Evolutionary conservation across 192 early-diverging fungal species (phyloP), one percentile per base, ranked within the genome.

Genomic region (Rhizophagus sp.): DNA sequence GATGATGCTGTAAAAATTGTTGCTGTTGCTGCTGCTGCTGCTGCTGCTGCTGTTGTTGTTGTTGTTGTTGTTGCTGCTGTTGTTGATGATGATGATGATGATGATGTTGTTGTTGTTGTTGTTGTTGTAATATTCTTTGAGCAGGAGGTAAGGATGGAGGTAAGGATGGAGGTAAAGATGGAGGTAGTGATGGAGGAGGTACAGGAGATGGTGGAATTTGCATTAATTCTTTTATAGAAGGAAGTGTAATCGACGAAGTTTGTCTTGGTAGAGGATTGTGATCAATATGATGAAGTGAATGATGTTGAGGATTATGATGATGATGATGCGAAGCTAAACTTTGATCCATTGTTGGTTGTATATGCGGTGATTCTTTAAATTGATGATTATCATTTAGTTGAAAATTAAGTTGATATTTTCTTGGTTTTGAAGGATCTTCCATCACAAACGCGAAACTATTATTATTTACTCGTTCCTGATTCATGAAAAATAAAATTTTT

Each of bases 361-460:
- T 70, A 10, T 22, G 36, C 11, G 30, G 44, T 2, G 17, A 11
- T 41, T 70, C 68, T 39, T 70, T 70, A n/a, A 24, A 15, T 11
- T 70, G 39, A 49, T 50, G 33, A n/a, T 24, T 11, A 47, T 49
- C 47, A 47, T 47, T 47, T 4, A 73, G 47, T 8, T 73, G 44
- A 25, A 73, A 73, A 33, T 73, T 73, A 5, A 73, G 47, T 30
- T 73, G 71, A 73, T 50, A 73, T 73, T 73, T 73, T 73, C 71
- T 73, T 49, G 71, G 71, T 52, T 73, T 73, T 30, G 71, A 73
- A 52, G 71, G 71, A 73, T 73, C 71, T 24, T 73, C 71, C 24
- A 73, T 47, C 13, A 73, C 71, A 39, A 73, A 73, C 41, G 71
- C 71, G 44, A 50, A 73, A n/a, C 24, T 50, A 73, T 72, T 72